Percentiles rank a stretch among this genome's conserved stretches.
These are phyloP conservation scores for Chaetomiaceae sp. DNA, from an alignment of 2,329 filamentous ascomycete genomes.

Conservation along the genomic window DNA sequence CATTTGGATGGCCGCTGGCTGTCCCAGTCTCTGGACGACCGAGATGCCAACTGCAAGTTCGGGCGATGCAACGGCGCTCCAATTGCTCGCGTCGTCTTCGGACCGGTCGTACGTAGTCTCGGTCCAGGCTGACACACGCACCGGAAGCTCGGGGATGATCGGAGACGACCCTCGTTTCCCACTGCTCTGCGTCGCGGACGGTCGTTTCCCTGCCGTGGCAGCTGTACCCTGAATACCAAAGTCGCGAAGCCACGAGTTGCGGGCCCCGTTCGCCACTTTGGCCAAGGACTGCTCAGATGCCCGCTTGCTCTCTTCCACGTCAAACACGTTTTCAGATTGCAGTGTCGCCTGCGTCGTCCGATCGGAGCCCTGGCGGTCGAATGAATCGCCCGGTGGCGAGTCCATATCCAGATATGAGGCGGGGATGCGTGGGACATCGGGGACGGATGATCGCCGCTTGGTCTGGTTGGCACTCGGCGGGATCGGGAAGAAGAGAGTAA, in stretches of 20 bases:
- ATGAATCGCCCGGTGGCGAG: slow-evolving; percentile 22
- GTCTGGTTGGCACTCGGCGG: slow-evolving; percentile 25
- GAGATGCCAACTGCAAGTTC: slow-evolving; percentile 40
- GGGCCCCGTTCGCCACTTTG: slow-evolving; percentile 30
- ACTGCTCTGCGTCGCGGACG: slow-evolving; percentile 23
- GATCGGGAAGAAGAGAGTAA: slow-evolving; percentile 43
- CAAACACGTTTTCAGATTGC: slow-evolving; percentile 37
- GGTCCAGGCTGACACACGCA: slow-evolving; percentile 32
- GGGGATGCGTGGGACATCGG: slow-evolving; percentile 38
- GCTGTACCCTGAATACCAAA: slow-evolving; percentile 21
- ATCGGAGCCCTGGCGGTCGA: slow-evolving; percentile 26
- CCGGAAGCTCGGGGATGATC: slow-evolving; percentile 34
- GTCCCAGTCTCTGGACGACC: slow-evolving; percentile 35
- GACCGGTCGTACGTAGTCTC: slow-evolving; percentile 31
- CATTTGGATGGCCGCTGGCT: slow-evolving; percentile 36
- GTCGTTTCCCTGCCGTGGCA: slow-evolving; percentile 3
- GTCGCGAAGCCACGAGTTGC: slow-evolving; percentile 36
- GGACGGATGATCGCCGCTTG: slow-evolving; percentile 37
- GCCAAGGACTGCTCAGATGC: slow-evolving; percentile 20
- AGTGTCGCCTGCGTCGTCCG: slow-evolving; percentile 34
- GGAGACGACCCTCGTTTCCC: slow-evolving; percentile 45
- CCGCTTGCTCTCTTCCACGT: slow-evolving; percentile 30
- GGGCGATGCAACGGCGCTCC: slow-evolving; percentile 47
- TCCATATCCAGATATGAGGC: slow-evolving; percentile 26
- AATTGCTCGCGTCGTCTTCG: slow-evolving; percentile 39